These are phyloP conservation scores for Aeschynomene evenia DNA, from an alignment of 306 rosid species.

Conservation along the genomic window DNA sequence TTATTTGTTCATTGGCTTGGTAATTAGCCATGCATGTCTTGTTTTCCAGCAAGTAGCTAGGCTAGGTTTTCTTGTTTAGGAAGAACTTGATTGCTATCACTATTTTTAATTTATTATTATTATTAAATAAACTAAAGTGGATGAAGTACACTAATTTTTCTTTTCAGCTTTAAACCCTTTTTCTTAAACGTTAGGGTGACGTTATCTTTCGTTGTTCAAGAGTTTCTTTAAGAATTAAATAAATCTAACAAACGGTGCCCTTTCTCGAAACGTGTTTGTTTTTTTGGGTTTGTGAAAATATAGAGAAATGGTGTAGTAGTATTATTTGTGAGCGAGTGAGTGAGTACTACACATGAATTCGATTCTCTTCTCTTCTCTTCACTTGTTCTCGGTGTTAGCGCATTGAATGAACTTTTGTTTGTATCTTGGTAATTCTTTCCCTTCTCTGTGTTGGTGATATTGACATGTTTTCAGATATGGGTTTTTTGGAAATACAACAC, in stretches of 20 bases:
- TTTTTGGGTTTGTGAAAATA: not conserved
- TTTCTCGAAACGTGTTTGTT: slow-evolving; percentile 15
- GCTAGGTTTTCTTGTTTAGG: slow-evolving; percentile 5
- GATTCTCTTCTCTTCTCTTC: no score
- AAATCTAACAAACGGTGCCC: not conserved
- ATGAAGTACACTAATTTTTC: not conserved
- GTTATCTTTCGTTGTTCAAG: not conserved
- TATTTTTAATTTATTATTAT: no score
- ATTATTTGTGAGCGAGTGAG: no score
- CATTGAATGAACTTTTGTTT: slow-evolving; percentile 31
- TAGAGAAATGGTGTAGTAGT: slow-evolving; percentile 21
- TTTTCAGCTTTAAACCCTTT: not conserved
- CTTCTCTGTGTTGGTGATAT: slow-evolving; percentile 8
- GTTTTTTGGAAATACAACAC: slow-evolving; percentile 7
- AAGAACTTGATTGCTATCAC: not conserved
- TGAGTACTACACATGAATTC: slow-evolving; percentile 10
- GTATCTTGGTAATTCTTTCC: slow-evolving; percentile 28
- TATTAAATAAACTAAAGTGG: slow-evolving; percentile 4
- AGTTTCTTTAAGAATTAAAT: not conserved
- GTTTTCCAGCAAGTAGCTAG: slow-evolving; percentile 9
- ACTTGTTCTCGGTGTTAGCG: slow-evolving; percentile 34
- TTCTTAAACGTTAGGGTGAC: not conserved
- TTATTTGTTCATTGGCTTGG: not conserved
- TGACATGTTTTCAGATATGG: slow-evolving; percentile 16
- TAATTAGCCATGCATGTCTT: slow-evolving; percentile 33